Evolutionary conservation across 495 filamentous ascomycete genomes (phyloP).

Genomic region (Penicillium paradoxum): DNA sequence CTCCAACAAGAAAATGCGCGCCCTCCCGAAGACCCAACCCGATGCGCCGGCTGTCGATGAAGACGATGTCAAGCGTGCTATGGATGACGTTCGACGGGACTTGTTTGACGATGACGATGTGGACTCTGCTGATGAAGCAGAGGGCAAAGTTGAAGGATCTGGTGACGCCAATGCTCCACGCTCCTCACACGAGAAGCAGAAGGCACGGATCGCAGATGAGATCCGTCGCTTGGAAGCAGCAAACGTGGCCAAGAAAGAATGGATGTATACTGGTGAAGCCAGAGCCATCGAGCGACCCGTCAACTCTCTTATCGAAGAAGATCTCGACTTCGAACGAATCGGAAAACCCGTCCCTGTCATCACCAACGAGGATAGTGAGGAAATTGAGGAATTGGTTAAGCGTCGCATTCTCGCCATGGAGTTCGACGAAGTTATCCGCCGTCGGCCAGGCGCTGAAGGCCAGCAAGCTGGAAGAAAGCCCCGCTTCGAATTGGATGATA

Average conservation of each 20-base stretch:
- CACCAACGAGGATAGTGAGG: constrained; percentile 87
- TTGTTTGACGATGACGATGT: constrained; percentile 72
- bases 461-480: constrained; percentile 56
- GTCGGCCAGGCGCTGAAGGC: constrained; percentile 59
- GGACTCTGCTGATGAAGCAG: constrained; percentile 47
- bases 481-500: constrained; percentile 76
- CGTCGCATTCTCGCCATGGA: constrained; percentile 84
- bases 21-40: constrained; percentile 49
- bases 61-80: constrained; percentile 74
- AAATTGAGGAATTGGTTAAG: constrained; percentile 92
- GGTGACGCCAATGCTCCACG: constrained; percentile 51
- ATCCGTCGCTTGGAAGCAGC: constrained; percentile 86
- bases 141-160: constrained; percentile 30
- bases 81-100: constrained; percentile 84
- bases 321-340: constrained; percentile 92
- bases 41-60: constrained; percentile 40
- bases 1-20: constrained; percentile 44
- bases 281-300: constrained; percentile 72
- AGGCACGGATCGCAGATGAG: constrained; percentile 78
- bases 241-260: constrained; percentile 85
- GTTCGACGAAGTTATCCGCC: constrained; percentile 86
- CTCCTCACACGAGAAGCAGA: constrained; percentile 80
- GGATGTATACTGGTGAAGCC: constrained; percentile 88
- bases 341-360: constrained; percentile 94
- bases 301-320: constrained; percentile 91